Evolutionary conservation across 306 rosid genomes (phyloP), one percentile per base, ranked within the genome.

Genomic region (Vigna unguiculata): DNA sequence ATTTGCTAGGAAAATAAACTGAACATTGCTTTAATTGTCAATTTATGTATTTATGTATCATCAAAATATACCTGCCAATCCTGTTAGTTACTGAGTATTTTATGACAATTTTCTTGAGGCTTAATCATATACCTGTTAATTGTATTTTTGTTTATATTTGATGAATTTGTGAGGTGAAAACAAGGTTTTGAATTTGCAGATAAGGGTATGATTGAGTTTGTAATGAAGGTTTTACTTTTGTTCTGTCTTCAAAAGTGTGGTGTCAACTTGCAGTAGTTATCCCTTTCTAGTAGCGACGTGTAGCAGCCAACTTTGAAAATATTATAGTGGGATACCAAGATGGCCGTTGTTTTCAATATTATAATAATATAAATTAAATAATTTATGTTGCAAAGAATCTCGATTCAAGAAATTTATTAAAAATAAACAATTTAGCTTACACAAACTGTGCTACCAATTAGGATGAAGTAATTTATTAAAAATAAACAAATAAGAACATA

Each of bases 1-100:
- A 55, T 75, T 20, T 80, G 53, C 38, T n/a, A 67, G 74, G n/a
- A 59, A 63, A 61, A 61, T 28, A 38, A 66, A 20, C n/a, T 36
- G 12, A 72, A 72, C 70, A 47, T 48, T 66, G 72, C 32, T 51
- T 53, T 72, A n/a, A 61, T 59, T 80, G 10, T 80, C 20, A 21
- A 8, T 41, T 74, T 62, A 36, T 62, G 75, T 7, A 13, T n/a
- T 67, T 4, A 54, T 24, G 49, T 68, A 16, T 46, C 34, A 14
- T 57, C 32, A 62, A 74, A 69, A 25, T 78, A 66, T 78, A 32
- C 4, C 16, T 82, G 61, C 43, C 17, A 63, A 38, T 46, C 49
- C 48, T 16, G 54, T 76, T 76, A 2, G 34, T 20, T 62, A 0
- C 64, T 38, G 15, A 22, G 10, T 58, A 22, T 16, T 67, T 61